Evolutionary conservation across 108 stramenopile genomes (phyloP).

Genomic region (Nitzschia putrida): DNA sequence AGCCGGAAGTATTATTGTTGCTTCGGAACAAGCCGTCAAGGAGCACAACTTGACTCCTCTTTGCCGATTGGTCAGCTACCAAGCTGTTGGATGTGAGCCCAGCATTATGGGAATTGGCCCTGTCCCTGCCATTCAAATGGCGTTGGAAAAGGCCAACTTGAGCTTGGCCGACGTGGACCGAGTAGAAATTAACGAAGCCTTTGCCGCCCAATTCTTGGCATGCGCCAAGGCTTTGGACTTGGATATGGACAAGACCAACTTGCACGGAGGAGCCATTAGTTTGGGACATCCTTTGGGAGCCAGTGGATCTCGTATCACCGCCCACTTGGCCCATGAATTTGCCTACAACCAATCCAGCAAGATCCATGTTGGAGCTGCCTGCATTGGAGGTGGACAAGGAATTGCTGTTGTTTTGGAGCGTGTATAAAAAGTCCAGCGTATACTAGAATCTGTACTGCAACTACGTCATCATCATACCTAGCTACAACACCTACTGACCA

Average conservation of each 20-base stretch:
- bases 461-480: too few relatives aligned
- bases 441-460: too few relatives aligned
- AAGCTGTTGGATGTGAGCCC: conserved; percentile 89
- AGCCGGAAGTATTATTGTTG: conserved; percentile 90
- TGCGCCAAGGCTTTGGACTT: conserved; percentile 95
- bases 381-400: conserved; percentile 99
- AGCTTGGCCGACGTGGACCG: conserved; percentile 89
- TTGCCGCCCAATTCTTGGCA: conserved; percentile 94
- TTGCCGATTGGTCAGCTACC: conserved; percentile 72
- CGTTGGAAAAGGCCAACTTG: conserved; percentile 76
- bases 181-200: conserved; percentile 99
- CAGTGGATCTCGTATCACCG: conserved; percentile 90
- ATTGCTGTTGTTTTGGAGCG: conserved; percentile 95
- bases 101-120: conserved; percentile 97
- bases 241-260: conserved; percentile 89
- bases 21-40: conserved; percentile 85
- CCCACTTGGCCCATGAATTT: conserved; percentile 94
- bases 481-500: too few relatives aligned
- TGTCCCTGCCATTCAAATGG: conserved; percentile 89
- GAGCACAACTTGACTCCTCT: conserved; percentile 87
- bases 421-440: conserved; percentile 32
- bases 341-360: conserved; percentile 48
- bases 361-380: conserved; percentile 92
- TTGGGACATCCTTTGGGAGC: conserved; percentile 96
- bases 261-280: conserved; percentile 94